A percentile compares a stretch with the other conserved stretches of the same genome.
Conservation (phyloP, 352 stramenopile genomes). For the Globisporangium okanoganense region DNA sequence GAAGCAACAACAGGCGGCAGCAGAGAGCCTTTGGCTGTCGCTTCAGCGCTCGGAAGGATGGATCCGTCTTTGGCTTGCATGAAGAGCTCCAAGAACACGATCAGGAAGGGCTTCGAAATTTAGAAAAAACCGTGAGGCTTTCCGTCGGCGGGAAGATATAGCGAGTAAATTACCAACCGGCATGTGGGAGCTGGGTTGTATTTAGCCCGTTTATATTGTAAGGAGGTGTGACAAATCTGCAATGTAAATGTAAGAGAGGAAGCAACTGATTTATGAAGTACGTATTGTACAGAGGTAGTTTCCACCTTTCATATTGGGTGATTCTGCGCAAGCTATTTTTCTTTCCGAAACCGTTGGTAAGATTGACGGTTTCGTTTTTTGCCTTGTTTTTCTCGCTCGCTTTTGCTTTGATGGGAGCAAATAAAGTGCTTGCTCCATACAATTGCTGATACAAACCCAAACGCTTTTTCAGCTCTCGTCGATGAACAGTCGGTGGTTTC, state of each 20-base stretch:
- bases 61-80: not conserved
- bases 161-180: constrained; percentile 2
- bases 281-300: not conserved
- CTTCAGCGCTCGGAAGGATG: not conserved
- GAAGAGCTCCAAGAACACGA: not conserved
- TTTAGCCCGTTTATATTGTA: not conserved
- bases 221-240: not conserved
- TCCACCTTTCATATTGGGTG: not conserved
- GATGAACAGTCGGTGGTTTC: not conserved
- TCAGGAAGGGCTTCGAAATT: constrained; percentile 32
- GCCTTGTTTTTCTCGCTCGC: not conserved
- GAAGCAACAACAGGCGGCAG: not conserved
- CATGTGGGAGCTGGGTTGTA: not conserved
- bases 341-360: not conserved
- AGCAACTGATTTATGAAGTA: not conserved
- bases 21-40: not conserved
- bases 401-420: not conserved
- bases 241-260: not conserved
- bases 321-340: not conserved
- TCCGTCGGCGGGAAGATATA: constrained; percentile 7
- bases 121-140: constrained; percentile 4
- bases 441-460: not conserved
- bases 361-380: not conserved
- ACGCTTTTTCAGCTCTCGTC: not conserved
- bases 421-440: too few species aligned